These are phyloP conservation scores for Arthrobotrys sinensis DNA, from an alignment of 2,329 filamentous ascomycete genomes.

Conservation along the genomic window DNA sequence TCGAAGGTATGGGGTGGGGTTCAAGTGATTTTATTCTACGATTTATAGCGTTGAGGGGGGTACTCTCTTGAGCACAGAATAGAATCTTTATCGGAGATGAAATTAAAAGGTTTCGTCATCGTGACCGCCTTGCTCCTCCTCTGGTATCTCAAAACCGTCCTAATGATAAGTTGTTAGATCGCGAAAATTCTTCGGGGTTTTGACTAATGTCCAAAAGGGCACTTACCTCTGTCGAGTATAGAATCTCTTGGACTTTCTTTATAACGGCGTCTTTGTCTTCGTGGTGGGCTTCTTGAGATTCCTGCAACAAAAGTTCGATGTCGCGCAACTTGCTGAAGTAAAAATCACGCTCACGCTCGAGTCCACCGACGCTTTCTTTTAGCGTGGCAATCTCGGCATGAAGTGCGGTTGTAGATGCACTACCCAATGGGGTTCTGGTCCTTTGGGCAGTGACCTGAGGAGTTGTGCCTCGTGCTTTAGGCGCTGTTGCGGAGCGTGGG, in stretches of 20 bases:
- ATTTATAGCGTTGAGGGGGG: constrained; percentile 2
- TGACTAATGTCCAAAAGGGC: not conserved
- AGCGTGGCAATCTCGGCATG: constrained; percentile 88
- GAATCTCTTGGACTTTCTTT: constrained; percentile 95
- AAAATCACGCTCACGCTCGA: constrained; percentile 97
- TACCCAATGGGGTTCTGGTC: constrained; percentile 65
- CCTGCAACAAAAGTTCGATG: constrained; percentile 94
- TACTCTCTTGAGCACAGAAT: constrained; percentile 6
- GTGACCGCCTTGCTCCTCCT: constrained; percentile 79
- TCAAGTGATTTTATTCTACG: constrained; percentile 23
- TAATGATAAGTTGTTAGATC: constrained; percentile 39
- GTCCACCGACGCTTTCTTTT: constrained; percentile 93
- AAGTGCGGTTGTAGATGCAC: constrained; percentile 78
- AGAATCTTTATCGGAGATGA: not conserved
- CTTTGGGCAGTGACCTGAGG: constrained; percentile 69
- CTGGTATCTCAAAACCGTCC: constrained; percentile 89
- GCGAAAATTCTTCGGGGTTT: not conserved
- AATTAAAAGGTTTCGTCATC: constrained; percentile 84
- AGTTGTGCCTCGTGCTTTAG: constrained; percentile 67
- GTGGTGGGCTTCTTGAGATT: constrained; percentile 90
- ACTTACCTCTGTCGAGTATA: constrained; percentile 91
- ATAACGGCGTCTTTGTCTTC: constrained; percentile 91
- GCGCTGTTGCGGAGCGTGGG: constrained; percentile 69
- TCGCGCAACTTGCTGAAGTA: constrained; percentile 99
- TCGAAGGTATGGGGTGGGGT: constrained; percentile 4